Evolutionary conservation across 768 basidiomycete species (phyloP), one percentile per base, ranked within the genome.

Genomic region (Dictyophora rubrovolvata): DNA sequence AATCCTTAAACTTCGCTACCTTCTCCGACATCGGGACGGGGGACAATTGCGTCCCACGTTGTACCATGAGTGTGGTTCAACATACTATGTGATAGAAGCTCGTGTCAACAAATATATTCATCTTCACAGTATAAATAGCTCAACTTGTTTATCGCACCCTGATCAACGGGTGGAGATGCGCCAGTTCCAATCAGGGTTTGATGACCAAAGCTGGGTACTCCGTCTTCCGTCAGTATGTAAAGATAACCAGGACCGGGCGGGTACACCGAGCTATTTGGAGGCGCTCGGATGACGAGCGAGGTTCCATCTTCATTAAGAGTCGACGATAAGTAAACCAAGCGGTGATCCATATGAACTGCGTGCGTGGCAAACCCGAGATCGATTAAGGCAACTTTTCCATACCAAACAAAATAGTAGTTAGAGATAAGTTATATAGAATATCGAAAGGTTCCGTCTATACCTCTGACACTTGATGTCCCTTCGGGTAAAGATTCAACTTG

Each of bases 121-220:
- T 2, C 42, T 42, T 42, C 42, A n/a, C 14, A 42, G 2, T 28
- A 42, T 42, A 12, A 3, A 12, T 42, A 12, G 10, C 42, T 42
- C 10, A 28, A 65, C 64, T 65, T 65, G 11, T 48, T 50, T 12
- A 65, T 64, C 23, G 64, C 64, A 10, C 51, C 64, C 33, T 56
- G 58, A 53, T 64, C 64, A 17, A 75, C 75, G 4, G 74, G 74
- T 0, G 74, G 74, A 0, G 70, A 61, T 16, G 60, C 63, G 17
- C 75, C 75, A 36, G 69, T 72, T 9, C 75, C 76, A 47, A 77
- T 66, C 64, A 76, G 65, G 0, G 70, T 67, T 50, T 70, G 65
- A 23, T 66, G 60, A 16, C 69, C 69, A 53, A 67, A 63, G 55
- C 69, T 70, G 34, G 69, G 71, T 5, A 66, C 68, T 33, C 75